phyloP scores from a whole-genome alignment of 768 basidiomycete species.

The Calocybe cyanea region DNA sequence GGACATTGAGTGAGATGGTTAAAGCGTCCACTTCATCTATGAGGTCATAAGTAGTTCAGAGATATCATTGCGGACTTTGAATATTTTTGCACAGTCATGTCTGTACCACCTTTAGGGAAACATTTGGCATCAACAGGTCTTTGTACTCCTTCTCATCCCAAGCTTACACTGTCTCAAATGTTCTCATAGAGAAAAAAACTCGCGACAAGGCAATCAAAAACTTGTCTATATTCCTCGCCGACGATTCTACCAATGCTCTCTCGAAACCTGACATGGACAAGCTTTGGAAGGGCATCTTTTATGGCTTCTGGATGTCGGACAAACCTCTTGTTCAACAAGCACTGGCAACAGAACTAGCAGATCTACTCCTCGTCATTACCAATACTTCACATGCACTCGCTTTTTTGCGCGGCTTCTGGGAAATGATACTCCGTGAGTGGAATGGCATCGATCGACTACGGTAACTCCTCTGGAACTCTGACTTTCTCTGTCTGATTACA shows the following conservation, averaged over 20 bases:
- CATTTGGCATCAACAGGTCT: conserved; percentile 89
- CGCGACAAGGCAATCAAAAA: conserved; percentile 88
- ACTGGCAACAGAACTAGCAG: conserved; percentile 80
- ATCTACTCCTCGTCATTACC: conserved; percentile 70
- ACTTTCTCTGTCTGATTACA: neutral
- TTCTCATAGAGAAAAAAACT: conserved; percentile 75
- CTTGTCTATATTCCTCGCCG: conserved; percentile 75
- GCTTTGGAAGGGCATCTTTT: conserved; percentile 97
- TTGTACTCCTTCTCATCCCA: conserved; percentile 11
- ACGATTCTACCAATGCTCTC: conserved; percentile 53
- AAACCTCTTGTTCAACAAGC: conserved; percentile 95
- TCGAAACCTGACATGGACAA: conserved; percentile 80
- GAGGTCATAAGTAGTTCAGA: neutral
- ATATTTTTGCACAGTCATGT: conserved; percentile 16
- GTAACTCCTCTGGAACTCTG: conserved; percentile 37
- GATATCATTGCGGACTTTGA: conserved; percentile 21
- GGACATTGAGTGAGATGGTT: conserved; percentile 25
- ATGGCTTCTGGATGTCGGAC: conserved; percentile 99
- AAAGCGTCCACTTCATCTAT: too few relatives aligned
- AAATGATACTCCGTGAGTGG: conserved; percentile 88
- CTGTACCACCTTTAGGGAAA: conserved; percentile 74
- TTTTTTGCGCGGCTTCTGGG: conserved; percentile 91
- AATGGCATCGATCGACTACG: conserved; percentile 85
- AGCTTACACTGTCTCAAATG: conserved; percentile 7
- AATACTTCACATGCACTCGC: conserved; percentile 54